Evolutionary conservation across 2,329 filamentous ascomycete genomes (phyloP).

Genomic region (Colletotrichum spaethianum): DNA sequence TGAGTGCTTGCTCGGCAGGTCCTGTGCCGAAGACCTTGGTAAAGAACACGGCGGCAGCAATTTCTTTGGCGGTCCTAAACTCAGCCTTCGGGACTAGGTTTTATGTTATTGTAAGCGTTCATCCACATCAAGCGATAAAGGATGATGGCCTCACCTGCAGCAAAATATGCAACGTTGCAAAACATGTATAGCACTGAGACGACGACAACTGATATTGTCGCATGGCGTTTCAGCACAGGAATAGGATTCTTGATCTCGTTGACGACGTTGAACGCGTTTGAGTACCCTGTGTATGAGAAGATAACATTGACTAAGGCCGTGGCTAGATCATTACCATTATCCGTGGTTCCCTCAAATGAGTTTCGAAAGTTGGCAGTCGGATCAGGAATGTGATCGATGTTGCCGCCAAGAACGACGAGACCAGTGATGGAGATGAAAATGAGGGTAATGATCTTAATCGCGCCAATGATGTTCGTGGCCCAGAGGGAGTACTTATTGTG

Average conservation of each 20-base stretch:
- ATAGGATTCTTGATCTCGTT: constrained; percentile 75
- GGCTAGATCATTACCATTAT: constrained; percentile 54
- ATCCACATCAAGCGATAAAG: not conserved
- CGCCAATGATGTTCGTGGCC: constrained; percentile 69
- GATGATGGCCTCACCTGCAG: constrained; percentile 44
- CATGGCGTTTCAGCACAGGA: constrained; percentile 66
- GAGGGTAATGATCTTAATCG: constrained; percentile 72
- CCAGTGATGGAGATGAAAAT: constrained; percentile 75
- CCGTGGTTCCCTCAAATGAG: constrained; percentile 52
- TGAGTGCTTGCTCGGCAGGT: constrained; percentile 66
- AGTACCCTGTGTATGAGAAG: constrained; percentile 70
- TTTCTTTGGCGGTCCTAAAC: constrained; percentile 64
- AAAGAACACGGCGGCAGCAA: constrained; percentile 72
- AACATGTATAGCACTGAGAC: constrained; percentile 70
- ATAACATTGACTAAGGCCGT: constrained; percentile 71
- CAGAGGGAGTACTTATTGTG: constrained; percentile 72
- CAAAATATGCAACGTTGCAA: constrained; percentile 73
- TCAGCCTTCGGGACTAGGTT: constrained; percentile 63
- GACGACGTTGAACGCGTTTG: constrained; percentile 73
- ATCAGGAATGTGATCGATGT: constrained; percentile 48
- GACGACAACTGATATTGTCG: constrained; percentile 62
- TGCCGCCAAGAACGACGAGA: constrained; percentile 68
- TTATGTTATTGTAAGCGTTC: not conserved
- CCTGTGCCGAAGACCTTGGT: constrained; percentile 67
- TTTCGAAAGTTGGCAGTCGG: constrained; percentile 54